Base-by-base conservation (phyloP, 441 rosid genomes). In the Pelargonium myrrhifolium region DNA sequence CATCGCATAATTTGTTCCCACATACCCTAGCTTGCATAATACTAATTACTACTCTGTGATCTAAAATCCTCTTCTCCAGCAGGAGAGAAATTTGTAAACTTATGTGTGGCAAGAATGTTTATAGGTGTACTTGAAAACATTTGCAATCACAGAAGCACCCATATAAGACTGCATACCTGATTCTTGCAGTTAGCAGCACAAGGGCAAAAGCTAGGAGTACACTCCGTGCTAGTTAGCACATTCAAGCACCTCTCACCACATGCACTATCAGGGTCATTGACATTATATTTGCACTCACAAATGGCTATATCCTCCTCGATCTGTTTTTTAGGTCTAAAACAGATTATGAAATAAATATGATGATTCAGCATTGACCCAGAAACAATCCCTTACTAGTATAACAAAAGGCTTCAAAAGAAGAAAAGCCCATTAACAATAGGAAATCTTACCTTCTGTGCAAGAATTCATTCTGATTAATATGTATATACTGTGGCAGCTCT, bases 191-290 rank as follows among this genome's bases (percentile, higher is more conserved):
- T 82, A 64, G 77, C 78, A 47, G 87, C 92, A 49, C 92, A 90
- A 42, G 88, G 90, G 72, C 98, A 93, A 74, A 81, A 87, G 17
- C 88, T 88, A 49, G 93, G 85, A 12, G 93, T 89, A 73, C 98
- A 93, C 73, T 93, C 98, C 0, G 96, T 86, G 74, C 95, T 86
- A 0, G 98, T 93, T 53, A 93, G 75, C 31, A 88, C 85, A 82
- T 93, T 93, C 82, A 84, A 74, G 75, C 98, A 93, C 72, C 89
- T 80, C 72, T 93, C 97, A 2, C 95, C 96, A 72, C 97, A 91
- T 0, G 96, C 83, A 80, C 88, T 83, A 62, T 85, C 93, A 66
- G 86, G 87, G 66, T 86, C 86, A 72, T 78, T 79, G 20, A 77
- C 77, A 83, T 88, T 85, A 72, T 83, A 83, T 80, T 78, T 89